Conservation (phyloP, 371 early-diverging fungal genomes). For the Zychaea mexicana region DNA sequence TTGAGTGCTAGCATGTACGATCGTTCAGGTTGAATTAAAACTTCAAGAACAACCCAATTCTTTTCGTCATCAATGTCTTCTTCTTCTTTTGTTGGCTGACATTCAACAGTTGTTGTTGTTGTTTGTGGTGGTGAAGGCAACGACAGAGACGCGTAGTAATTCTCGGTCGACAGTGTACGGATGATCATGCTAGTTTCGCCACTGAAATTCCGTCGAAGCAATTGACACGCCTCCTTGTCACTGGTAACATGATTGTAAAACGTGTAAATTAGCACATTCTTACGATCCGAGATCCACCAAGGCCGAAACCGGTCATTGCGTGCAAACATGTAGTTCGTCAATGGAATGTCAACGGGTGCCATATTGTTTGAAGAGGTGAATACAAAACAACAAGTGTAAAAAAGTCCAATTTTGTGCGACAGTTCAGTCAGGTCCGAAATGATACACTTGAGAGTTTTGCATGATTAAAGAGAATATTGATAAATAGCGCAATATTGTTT, state of each 20-base stretch:
- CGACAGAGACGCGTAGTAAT: too few relatives aligned
- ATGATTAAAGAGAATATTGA: too few relatives aligned
- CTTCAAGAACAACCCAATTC: conserved; percentile 1
- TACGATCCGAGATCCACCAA: conserved; percentile 6
- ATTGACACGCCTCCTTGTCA: conserved; percentile 3
- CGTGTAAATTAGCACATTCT: neutral
- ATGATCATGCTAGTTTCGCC: conserved; percentile 1
- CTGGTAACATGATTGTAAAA: neutral
- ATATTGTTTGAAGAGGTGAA: neutral
- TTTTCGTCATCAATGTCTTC: neutral
- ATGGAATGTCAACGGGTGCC: neutral
- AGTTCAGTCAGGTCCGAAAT: too few relatives aligned
- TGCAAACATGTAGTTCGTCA: neutral
- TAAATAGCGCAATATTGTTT: too few relatives aligned
- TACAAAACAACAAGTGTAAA: too few relatives aligned
- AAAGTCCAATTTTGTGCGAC: neutral
- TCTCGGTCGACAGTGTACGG: neutral
- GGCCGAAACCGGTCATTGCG: neutral
- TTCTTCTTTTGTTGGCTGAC: too few relatives aligned
- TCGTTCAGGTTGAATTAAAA: neutral
- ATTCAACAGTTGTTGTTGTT: too few relatives aligned
- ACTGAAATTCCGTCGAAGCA: conserved; percentile 9
- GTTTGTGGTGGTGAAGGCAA: neutral
- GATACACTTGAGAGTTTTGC: too few relatives aligned
- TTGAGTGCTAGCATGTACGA: neutral